These are phyloP conservation scores for Funneliformis mosseae DNA, from an alignment of 192 early-diverging fungal genomes.

Conservation along the genomic window DNA sequence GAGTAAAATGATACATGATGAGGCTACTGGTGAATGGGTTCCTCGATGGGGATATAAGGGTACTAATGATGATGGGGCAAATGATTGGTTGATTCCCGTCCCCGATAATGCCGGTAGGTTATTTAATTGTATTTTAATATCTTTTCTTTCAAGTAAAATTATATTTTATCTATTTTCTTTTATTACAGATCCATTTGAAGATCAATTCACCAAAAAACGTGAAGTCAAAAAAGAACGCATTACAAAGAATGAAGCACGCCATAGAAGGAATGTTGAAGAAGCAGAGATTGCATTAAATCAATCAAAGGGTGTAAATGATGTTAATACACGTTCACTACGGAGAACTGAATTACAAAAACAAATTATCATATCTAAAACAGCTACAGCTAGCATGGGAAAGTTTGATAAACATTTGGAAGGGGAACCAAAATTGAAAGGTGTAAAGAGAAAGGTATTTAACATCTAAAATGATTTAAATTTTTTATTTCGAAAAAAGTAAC, in stretches of 20 bases:
- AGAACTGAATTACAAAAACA: conserved; percentile 73
- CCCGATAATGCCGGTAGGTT: conserved; percentile 56
- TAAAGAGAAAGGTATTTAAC: conserved; percentile 58
- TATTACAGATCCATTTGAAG: conserved; percentile 75
- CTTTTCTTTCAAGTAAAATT: background rate
- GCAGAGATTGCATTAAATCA: conserved; percentile 54
- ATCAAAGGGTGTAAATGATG: conserved; percentile 47
- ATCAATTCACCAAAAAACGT: conserved; percentile 77
- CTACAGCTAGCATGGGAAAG: conserved; percentile 90
- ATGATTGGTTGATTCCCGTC: conserved; percentile 95
- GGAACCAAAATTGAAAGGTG: conserved; percentile 84
- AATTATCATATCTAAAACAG: conserved; percentile 73
- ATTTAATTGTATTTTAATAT: background rate
- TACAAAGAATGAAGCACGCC: conserved; percentile 85
- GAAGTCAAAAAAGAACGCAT: conserved; percentile 90
- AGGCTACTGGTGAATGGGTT: conserved; percentile 77
- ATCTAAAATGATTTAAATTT: background rate
- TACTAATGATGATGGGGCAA: conserved; percentile 71
- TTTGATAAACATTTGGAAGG: conserved; percentile 84
- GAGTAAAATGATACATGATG: conserved; percentile 82
- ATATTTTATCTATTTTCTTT: background rate
- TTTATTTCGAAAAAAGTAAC: too few relatives aligned
- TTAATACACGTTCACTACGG: conserved; percentile 61
- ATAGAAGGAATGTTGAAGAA: conserved; percentile 86
- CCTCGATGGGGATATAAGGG: conserved; percentile 91